Conservation (phyloP, 2,329 filamentous ascomycete genomes). For the Ramichloridium luteum region DNA sequence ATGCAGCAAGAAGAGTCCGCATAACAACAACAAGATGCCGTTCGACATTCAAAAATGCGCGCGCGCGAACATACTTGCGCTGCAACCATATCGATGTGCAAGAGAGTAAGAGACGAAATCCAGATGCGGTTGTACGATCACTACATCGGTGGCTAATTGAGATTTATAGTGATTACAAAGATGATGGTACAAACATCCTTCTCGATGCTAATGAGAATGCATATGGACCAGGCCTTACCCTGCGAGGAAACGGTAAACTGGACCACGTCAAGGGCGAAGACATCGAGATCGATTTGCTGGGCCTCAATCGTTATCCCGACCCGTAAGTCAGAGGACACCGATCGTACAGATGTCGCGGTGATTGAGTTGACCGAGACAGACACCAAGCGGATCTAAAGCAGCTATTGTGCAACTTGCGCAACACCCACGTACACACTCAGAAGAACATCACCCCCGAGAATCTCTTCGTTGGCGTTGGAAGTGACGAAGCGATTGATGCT, state of each 20-base stretch:
- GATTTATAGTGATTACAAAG: constrained; percentile 71
- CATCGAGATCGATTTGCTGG: constrained; percentile 60
- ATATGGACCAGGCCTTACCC: constrained; percentile 65
- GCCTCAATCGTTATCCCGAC: constrained; percentile 89
- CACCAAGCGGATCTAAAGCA: constrained; percentile 83
- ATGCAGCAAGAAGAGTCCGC: too few relatives aligned
- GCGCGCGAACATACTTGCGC: constrained; percentile 39
- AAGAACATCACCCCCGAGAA: constrained; percentile 65
- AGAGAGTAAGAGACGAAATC: constrained; percentile 35
- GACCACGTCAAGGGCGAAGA: constrained; percentile 28
- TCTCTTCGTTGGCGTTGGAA: constrained; percentile 92
- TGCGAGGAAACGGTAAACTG: constrained; percentile 38
- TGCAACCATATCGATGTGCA: constrained; percentile 43
- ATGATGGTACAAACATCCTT: constrained; percentile 88
- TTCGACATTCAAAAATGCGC: constrained; percentile 41
- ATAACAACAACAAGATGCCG: too few relatives aligned
- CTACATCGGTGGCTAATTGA: constrained; percentile 24
- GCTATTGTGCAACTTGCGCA: constrained; percentile 74
- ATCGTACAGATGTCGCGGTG: constrained; percentile 1
- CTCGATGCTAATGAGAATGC: constrained; percentile 98
- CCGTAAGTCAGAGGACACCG: constrained; percentile 42
- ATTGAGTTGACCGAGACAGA: constrained; percentile 30
- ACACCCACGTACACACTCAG: constrained; percentile 67
- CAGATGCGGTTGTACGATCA: constrained; percentile 28
- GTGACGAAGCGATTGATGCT: constrained; percentile 92